These are phyloP conservation scores for Coemansia sp. DNA, from an alignment of 192 early-diverging fungal species.

Conservation along the genomic window DNA sequence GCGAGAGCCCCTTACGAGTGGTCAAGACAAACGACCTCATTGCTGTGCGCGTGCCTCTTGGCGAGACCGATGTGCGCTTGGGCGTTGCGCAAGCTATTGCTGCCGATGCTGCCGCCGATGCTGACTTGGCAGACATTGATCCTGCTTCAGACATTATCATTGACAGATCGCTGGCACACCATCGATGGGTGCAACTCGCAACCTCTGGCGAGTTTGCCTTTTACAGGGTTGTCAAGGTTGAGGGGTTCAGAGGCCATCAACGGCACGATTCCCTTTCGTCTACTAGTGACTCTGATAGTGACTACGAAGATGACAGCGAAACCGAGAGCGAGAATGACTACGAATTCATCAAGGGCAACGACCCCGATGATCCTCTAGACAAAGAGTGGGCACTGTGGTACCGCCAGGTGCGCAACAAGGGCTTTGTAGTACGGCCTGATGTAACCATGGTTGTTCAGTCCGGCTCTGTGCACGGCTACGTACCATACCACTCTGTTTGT, in stretches of 20 bases:
- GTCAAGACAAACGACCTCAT: slow-evolving; percentile 49
- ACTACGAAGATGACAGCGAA: slow-evolving; percentile 16
- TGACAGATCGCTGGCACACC: neutral
- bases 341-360: neutral
- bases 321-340: slow-evolving; percentile 17
- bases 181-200: neutral
- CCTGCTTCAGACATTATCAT: slow-evolving; percentile 8
- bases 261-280: neutral
- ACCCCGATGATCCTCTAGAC: slow-evolving; percentile 4
- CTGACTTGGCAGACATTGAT: slow-evolving; percentile 2
- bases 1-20: slow-evolving; percentile 20
- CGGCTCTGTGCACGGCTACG: slow-evolving; percentile 30
- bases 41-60: slow-evolving; percentile 32
- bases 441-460: slow-evolving; percentile 50
- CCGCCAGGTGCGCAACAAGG: slow-evolving; percentile 21
- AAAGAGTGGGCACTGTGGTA: slow-evolving; percentile 43
- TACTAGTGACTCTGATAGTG: slow-evolving; percentile 12
- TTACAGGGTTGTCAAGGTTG: slow-evolving; percentile 37
- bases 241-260: slow-evolving; percentile 31
- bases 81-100: slow-evolving; percentile 23
- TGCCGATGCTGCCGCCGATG: slow-evolving; percentile 19
- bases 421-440: slow-evolving; percentile 34
- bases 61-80: slow-evolving; percentile 38
- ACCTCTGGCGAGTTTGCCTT: slow-evolving; percentile 34
- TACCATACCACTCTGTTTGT: slow-evolving; percentile 37